Base-by-base conservation (phyloP, 2,329 filamentous ascomycete genomes). In the Coniosporium tulheliwenetii region DNA sequence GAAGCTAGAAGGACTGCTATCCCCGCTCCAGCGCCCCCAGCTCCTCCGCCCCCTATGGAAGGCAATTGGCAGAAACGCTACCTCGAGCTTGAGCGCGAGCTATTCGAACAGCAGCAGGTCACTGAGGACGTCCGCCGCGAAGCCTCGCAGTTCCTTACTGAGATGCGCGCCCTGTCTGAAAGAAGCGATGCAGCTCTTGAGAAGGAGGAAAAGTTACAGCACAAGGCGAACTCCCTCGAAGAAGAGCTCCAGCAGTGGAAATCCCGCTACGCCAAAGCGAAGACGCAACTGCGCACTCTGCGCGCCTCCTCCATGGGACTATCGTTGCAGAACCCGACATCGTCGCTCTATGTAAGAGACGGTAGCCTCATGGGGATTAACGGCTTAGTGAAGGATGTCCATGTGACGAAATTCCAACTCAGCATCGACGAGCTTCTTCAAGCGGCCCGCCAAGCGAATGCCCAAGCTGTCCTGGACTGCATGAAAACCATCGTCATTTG, bases 401-500 rank as follows among this genome's bases (percentile, higher is more conserved):
- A 95, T 56, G 77, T 98, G 48, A 95, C 89, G 39, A 87, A 85
- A 54, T 96, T 94, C 65, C 91, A 98, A 59, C 80, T 96, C 44
- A 76, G 86, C 15, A 83, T 98, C 45, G 89, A 98, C 55, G 89
- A 96, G 52, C 70, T 96, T 33, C 69, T 98, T 31, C 80, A 80
- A 47, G 74, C 71, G 34, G 85, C 86, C 13, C 78, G 87, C 39
- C 70, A 71, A 30, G 75, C 81, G n/a, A 75, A 81, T 40, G 77
- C 85, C 1, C 73, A 80, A 37, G 74, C 75, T 48, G 79, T 91
- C 30, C 77, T 93, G 38, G 81, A 91, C 36, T 77, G 81, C 50
- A 89, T 95, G 78, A 94, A 93, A 59, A 67, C 73, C 41, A 85
- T 95, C 26, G 78, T 95, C 35, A 70, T 83, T 49, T 79, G 78